These are phyloP conservation scores for Blepharisma undulans DNA, from an alignment of 169 alveolate genomes.

Conservation along the genomic window DNA sequence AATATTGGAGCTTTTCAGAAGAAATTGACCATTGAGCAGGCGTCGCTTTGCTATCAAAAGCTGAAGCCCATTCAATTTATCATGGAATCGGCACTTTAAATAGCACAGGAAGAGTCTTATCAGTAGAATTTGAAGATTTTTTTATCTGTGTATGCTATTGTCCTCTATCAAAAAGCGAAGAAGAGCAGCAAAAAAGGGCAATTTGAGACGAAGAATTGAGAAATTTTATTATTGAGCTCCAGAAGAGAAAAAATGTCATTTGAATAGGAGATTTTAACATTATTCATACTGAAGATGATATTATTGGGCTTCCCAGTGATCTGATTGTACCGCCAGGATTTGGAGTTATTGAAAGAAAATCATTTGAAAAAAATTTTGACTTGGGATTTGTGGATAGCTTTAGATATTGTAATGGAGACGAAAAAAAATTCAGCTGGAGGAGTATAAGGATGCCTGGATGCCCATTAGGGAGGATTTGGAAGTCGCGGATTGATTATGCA, in stretches of 20 bases:
- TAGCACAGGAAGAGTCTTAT: not conserved
- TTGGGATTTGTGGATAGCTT: not conserved
- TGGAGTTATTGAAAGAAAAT: not conserved
- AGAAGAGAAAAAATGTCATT: not conserved
- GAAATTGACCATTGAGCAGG: not conserved
- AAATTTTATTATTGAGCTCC: not conserved
- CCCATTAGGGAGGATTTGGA: not conserved
- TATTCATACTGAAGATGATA: not conserved
- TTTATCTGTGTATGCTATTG: not conserved
- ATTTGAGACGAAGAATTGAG: not conserved
- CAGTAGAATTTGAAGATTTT: not conserved
- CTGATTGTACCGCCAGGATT: not conserved
- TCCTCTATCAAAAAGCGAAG: not conserved
- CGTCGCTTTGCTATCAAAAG: not conserved
- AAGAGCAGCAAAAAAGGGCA: not conserved
- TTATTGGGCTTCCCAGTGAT: not conserved
- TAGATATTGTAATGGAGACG: not conserved
- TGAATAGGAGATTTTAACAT: not conserved
- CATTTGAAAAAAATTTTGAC: not conserved
- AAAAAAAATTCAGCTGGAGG: not conserved
- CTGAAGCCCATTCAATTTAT: not conserved
- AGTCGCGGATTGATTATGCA: not conserved
- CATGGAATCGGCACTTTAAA: not conserved
- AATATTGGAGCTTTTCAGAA: not conserved
- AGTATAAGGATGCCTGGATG: not conserved